Evolutionary conservation across 768 basidiomycete genomes (phyloP).

Genomic region (Lyophyllum semitale): DNA sequence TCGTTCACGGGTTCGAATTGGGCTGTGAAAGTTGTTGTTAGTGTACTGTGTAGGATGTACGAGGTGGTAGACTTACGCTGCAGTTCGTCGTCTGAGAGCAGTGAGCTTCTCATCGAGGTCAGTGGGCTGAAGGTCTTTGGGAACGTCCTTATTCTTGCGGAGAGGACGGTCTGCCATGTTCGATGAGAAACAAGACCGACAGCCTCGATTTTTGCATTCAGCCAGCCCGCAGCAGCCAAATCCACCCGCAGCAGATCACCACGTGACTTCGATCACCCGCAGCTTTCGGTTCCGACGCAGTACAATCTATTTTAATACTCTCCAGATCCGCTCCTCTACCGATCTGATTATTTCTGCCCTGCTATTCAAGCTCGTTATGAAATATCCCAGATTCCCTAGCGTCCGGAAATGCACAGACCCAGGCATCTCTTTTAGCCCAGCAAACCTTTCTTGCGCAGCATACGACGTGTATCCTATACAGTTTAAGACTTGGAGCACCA

Average conservation of each 20-base stretch:
- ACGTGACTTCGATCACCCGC: conserved; percentile 6
- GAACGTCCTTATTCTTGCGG: conserved; percentile 44
- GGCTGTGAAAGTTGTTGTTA: conserved; percentile 29
- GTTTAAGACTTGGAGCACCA: neutral
- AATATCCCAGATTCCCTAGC: conserved; percentile 89
- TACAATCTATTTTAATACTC: conserved; percentile 17
- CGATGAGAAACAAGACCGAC: conserved; percentile 9
- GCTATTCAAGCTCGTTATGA: conserved; percentile 89
- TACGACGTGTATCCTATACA: conserved; percentile 56
- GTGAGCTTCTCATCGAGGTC: conserved; percentile 62
- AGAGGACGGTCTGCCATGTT: conserved; percentile 33
- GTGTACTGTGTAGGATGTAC: neutral
- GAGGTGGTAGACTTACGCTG: conserved; percentile 43
- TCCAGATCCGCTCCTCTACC: conserved; percentile 66
- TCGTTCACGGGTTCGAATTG: conserved; percentile 45
- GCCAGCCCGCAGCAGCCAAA: conserved; percentile 9
- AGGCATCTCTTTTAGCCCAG: conserved; percentile 41
- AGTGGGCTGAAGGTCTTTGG: conserved; percentile 39
- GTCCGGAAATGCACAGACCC: conserved; percentile 88
- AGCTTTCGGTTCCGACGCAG: neutral
- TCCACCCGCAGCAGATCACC: conserved; percentile 22
- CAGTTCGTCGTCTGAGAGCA: conserved; percentile 65
- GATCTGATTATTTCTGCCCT: conserved; percentile 49
- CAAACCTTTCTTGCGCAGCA: conserved; percentile 64
- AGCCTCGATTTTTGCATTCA: conserved; percentile 13